Conservation (phyloP, 768 basidiomycete genomes). For the Asterophora lycoperdoides region DNA sequence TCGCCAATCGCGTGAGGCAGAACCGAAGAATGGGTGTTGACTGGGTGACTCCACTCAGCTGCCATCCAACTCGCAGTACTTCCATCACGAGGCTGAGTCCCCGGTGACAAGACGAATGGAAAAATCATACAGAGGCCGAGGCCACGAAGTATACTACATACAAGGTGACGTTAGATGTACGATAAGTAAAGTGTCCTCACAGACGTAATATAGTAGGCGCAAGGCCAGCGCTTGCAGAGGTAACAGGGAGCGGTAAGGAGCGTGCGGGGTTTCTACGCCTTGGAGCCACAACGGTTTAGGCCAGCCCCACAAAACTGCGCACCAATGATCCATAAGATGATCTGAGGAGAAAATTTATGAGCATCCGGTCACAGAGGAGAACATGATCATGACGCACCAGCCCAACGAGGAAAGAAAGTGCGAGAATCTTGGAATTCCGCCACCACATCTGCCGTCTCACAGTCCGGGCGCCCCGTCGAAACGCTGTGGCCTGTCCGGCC, state of each 20-base stretch:
- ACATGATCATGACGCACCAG: conserved; percentile 42
- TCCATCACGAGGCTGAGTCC: not conserved
- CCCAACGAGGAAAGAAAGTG: conserved; percentile 65
- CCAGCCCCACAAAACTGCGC: conserved; percentile 89
- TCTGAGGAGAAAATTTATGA: conserved; percentile 29
- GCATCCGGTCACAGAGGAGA: conserved; percentile 4
- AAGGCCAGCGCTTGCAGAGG: not conserved
- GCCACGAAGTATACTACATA: too few relatives aligned
- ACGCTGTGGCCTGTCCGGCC: conserved; percentile 91
- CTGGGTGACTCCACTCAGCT: too few relatives aligned
- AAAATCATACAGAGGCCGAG: not conserved
- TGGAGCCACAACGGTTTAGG: conserved; percentile 59
- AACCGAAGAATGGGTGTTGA: too few relatives aligned
- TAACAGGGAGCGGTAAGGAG: too few relatives aligned
- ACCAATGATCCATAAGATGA: conserved; percentile 76
- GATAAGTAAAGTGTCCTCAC: not conserved
- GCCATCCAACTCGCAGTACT: not conserved
- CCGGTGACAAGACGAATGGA: not conserved
- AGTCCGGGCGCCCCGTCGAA: conserved; percentile 82
- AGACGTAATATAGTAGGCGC: not conserved
- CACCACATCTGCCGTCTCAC: conserved; percentile 87
- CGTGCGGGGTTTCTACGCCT: conserved; percentile 8
- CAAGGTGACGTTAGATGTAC: not conserved
- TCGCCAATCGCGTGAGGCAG: too few relatives aligned
- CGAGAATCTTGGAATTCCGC: conserved; percentile 70